A percentile compares a stretch with the other conserved stretches of the same genome.
Conservation (phyloP, 139 green algal species). For the Chlamydomonas sp. region DNA sequence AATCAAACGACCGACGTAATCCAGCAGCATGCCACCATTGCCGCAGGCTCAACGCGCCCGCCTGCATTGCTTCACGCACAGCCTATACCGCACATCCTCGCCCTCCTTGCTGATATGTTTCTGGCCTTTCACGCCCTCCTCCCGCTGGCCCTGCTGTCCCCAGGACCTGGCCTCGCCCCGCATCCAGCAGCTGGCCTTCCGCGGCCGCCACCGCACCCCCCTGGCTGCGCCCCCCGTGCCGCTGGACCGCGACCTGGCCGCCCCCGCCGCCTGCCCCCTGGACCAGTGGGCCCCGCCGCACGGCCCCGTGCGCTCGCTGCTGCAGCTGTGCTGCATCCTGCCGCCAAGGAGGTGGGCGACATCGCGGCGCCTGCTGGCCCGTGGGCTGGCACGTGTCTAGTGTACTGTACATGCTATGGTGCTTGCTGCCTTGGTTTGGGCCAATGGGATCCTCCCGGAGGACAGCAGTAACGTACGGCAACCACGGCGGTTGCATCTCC, state of each 20-base stretch:
- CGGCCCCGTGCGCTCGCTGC: slow-evolving; percentile 65
- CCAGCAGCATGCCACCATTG: neutral
- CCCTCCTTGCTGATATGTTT: too few relatives aligned
- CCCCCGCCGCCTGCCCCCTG: slow-evolving; percentile 2
- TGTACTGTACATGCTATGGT: neutral
- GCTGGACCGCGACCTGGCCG: slow-evolving; percentile 1
- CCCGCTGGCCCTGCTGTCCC: neutral
- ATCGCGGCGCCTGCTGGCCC: neutral
- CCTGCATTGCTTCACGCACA: too few relatives aligned
- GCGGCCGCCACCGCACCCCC: slow-evolving; percentile 14
- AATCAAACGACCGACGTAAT: too few relatives aligned
- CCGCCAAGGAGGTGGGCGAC: slow-evolving; percentile 57
- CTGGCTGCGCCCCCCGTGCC: slow-evolving; percentile 3
- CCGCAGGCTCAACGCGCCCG: neutral
- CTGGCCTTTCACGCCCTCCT: neutral
- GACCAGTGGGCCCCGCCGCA: slow-evolving; percentile 40
- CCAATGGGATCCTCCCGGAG: too few relatives aligned
- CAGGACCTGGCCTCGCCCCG: neutral
- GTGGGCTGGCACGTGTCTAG: neutral
- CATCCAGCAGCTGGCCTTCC: slow-evolving; percentile 27
- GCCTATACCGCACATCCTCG: too few relatives aligned
- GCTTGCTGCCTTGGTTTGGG: too few relatives aligned
- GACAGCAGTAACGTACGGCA: too few relatives aligned
- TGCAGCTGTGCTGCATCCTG: slow-evolving; percentile 73
- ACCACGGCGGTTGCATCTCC: too few relatives aligned